These are phyloP conservation scores for Pythium aquatile DNA, from an alignment of 352 stramenopile species.

Conservation along the genomic window DNA sequence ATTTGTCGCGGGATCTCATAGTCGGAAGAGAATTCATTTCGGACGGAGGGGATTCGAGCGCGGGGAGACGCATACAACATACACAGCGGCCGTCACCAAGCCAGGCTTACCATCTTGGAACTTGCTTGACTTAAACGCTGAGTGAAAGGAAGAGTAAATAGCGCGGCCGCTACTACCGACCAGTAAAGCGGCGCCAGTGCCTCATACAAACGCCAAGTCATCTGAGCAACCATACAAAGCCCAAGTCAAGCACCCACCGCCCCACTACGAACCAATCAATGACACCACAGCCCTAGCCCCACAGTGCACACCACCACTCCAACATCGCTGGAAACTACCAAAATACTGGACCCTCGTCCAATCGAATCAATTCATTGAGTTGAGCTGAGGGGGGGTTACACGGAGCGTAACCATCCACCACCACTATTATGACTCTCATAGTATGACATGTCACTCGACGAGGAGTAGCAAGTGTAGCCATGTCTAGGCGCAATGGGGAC, in stretches of 20 bases:
- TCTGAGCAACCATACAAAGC: constrained; percentile 50
- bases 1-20: not conserved
- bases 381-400: not conserved
- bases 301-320: constrained; percentile 14
- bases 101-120: constrained; percentile 78
- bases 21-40: not conserved
- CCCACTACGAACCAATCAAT: constrained; percentile 76
- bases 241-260: constrained; percentile 34
- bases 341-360: not conserved
- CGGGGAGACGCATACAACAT: not conserved
- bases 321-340: not conserved
- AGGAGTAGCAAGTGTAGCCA: not conserved
- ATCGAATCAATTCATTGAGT: constrained; percentile 3
- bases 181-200: constrained; percentile 27
- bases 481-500: too few relatives aligned
- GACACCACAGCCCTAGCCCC: constrained; percentile 24
- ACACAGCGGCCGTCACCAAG: constrained; percentile 4
- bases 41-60: not conserved
- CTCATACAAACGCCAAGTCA: constrained; percentile 66
- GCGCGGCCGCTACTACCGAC: constrained; percentile 25
- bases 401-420: not conserved
- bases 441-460: too few relatives aligned
- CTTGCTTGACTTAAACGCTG: constrained; percentile 84
- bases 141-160: constrained; percentile 88
- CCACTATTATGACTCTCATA: not conserved